Conservation (phyloP, 768 basidiomycete species). For the Dictyophora rubrovolvata region DNA sequence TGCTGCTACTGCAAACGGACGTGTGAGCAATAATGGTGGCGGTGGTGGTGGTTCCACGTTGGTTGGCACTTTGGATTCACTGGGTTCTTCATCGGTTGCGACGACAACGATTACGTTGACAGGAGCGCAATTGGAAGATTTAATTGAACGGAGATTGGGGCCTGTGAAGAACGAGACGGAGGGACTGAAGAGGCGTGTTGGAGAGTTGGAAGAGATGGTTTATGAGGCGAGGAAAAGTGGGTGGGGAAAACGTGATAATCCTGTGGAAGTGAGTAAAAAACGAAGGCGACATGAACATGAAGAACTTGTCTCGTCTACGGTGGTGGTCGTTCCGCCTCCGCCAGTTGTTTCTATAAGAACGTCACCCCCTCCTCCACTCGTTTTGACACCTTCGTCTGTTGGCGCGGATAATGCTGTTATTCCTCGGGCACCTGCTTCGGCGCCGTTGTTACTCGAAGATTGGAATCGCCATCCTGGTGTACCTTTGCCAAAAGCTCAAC, state of each 20-base stretch:
- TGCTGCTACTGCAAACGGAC: constrained; percentile 23
- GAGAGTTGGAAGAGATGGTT: constrained; percentile 52
- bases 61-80: neutral
- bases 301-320: constrained; percentile 30
- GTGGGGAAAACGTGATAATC: constrained; percentile 8
- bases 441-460: too few relatives aligned
- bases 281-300: constrained; percentile 15
- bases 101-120: neutral
- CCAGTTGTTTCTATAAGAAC: too few relatives aligned
- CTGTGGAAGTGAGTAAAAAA: neutral
- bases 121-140: neutral
- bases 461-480: too few relatives aligned
- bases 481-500: too few relatives aligned
- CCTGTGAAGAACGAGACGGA: constrained; percentile 53
- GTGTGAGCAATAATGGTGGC: constrained; percentile 45
- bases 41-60: constrained; percentile 37
- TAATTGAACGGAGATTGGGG: constrained; percentile 30
- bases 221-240: constrained; percentile 19
- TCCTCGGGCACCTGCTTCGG: too few relatives aligned
- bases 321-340: too few relatives aligned
- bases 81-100: too few relatives aligned
- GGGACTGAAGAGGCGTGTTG: constrained; percentile 50
- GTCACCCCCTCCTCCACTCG: too few relatives aligned
- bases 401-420: too few relatives aligned
- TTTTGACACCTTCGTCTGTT: too few relatives aligned